These are phyloP conservation scores for Funneliformis mosseae DNA, from an alignment of 192 early-diverging fungal species.

Conservation along the genomic window DNA sequence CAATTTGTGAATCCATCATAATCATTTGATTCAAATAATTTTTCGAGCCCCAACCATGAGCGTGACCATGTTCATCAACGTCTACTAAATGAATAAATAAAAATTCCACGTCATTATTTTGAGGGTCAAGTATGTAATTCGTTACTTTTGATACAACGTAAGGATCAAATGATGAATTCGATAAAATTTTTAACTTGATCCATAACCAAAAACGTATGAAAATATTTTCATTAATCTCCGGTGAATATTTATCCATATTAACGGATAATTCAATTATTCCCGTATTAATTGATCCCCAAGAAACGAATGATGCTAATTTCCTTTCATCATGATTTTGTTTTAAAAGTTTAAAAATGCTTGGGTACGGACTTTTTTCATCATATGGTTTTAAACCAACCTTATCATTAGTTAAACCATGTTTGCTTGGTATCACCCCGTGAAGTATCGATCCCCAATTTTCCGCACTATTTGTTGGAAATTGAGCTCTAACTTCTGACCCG, in stretches of 20 bases:
- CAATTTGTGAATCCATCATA: constrained; percentile 5
- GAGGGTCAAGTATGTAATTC: background rate
- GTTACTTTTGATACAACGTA: background rate
- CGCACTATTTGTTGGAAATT: constrained; percentile 10
- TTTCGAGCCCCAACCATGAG: constrained; percentile 6
- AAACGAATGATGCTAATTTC: too few relatives aligned
- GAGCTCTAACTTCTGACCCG: background rate
- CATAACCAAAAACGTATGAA: too few relatives aligned
- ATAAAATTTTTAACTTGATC: too few relatives aligned
- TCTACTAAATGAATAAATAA: constrained; percentile 28
- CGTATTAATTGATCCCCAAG: too few relatives aligned
- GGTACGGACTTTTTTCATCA: too few relatives aligned
- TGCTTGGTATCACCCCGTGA: constrained; percentile 16
- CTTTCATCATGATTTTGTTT: too few relatives aligned
- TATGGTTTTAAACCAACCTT: too few relatives aligned
- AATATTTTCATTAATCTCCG: too few relatives aligned
- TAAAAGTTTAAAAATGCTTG: too few relatives aligned
- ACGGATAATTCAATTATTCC: too few relatives aligned
- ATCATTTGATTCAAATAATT: constrained; percentile 3
- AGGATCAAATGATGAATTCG: too few relatives aligned
- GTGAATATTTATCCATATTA: too few relatives aligned
- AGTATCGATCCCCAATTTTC: constrained; percentile 25
- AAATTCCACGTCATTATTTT: constrained; percentile 13
- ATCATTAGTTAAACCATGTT: constrained; percentile 29
- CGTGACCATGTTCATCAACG: constrained; percentile 24